Evolutionary conservation across 225 moss, liverwort and hornwort genomes (phyloP).

Genomic region (Asterella californica): DNA sequence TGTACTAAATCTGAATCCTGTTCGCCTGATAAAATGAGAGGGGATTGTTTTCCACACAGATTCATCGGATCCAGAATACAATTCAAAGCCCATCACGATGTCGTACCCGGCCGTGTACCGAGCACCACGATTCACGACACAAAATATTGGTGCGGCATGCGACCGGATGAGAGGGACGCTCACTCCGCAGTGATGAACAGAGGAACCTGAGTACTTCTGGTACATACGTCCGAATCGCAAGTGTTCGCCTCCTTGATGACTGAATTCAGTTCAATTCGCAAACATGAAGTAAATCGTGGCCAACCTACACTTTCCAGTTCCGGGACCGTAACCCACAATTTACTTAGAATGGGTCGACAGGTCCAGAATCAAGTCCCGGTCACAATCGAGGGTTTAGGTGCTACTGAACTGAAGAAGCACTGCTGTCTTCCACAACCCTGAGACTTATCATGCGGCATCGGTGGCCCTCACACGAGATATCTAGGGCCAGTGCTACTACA

Average conservation of each 20-base stretch:
- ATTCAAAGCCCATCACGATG: background rate
- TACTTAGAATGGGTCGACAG: background rate
- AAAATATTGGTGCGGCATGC: background rate
- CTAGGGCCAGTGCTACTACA: background rate
- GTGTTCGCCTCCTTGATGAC: background rate
- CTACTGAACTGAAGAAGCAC: background rate
- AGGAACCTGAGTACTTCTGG: background rate
- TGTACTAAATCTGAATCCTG: background rate
- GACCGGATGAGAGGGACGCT: background rate
- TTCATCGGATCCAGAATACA: background rate
- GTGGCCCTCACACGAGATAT: background rate
- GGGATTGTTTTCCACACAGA: background rate
- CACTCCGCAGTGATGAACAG: background rate
- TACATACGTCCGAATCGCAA: background rate
- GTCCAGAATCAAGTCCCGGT: background rate
- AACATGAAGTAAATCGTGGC: too few species aligned
- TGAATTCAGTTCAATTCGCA: background rate
- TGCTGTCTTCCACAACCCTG: background rate
- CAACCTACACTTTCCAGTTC: too few species aligned
- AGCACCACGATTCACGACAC: background rate
- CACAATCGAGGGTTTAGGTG: constrained; percentile 2
- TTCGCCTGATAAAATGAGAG: background rate
- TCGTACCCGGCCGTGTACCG: background rate
- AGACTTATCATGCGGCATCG: background rate
- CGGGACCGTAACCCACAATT: background rate